Evolutionary conservation across 106 monocot species (phyloP).

Genomic region (Posidonia australis): DNA sequence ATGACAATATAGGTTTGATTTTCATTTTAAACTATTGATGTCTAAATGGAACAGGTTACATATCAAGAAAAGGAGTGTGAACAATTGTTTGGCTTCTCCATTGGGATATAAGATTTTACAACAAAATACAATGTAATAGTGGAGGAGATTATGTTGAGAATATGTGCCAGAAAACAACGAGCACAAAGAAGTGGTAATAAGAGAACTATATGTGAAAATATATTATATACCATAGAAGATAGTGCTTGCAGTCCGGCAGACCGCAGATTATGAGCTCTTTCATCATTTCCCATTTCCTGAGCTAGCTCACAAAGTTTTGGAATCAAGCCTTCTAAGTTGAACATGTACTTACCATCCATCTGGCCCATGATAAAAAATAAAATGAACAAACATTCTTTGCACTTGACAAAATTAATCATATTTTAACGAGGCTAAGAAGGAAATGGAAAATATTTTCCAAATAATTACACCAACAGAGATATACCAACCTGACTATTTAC

Average conservation of each 20-base stretch:
- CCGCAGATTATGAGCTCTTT: slow-evolving; percentile 29
- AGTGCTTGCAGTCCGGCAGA: slow-evolving; percentile 74
- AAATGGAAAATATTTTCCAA: background rate
- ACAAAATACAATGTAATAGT: no score
- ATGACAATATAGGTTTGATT: background rate
- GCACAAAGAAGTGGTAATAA: no score
- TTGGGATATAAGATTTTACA: no score
- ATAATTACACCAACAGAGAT: background rate
- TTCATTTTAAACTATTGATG: no score
- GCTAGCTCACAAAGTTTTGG: slow-evolving; percentile 77
- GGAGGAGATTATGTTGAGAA: no score
- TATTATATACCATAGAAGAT: slow-evolving; percentile 63
- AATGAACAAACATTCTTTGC: slow-evolving; percentile 1
- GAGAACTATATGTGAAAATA: background rate
- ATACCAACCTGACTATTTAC: slow-evolving; percentile 59
- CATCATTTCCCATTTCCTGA: slow-evolving; percentile 65
- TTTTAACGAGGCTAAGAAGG: background rate
- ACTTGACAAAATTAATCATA: background rate
- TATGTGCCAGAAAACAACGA: no score
- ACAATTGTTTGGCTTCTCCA: no score
- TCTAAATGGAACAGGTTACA: no score
- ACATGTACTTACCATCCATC: slow-evolving; percentile 83
- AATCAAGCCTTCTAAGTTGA: slow-evolving; percentile 76
- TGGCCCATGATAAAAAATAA: slow-evolving; percentile 16
- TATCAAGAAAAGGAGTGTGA: no score